phyloP scores from a whole-genome alignment of 2,329 filamentous ascomycete genomes.

The Alternaria solani region DNA sequence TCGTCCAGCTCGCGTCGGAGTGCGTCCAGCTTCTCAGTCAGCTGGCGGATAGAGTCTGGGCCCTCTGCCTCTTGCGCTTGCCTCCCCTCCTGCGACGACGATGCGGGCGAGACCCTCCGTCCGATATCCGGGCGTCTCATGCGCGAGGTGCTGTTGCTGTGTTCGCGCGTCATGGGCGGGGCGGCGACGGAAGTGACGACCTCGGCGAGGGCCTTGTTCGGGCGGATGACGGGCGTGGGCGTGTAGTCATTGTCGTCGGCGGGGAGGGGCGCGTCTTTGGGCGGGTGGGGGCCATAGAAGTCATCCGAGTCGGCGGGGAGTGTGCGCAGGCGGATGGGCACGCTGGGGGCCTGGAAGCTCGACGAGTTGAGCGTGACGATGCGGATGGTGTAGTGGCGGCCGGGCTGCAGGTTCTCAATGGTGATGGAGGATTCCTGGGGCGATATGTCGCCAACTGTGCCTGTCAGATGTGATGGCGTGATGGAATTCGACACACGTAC shows the following conservation, averaged over 20 bases:
- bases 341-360: constrained; percentile 90
- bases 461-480: constrained; percentile 18
- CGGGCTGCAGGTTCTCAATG: constrained; percentile 84
- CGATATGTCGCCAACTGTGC: constrained; percentile 81
- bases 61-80: constrained; percentile 51
- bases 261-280: constrained; percentile 53
- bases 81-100: constrained; percentile 52
- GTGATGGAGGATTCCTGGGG: constrained; percentile 86
- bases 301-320: constrained; percentile 54
- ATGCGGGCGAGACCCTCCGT: constrained; percentile 78
- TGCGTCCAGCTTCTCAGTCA: constrained; percentile 81
- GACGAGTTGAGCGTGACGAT: constrained; percentile 90
- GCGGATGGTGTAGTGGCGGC: constrained; percentile 90
- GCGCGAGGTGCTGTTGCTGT: constrained; percentile 62
- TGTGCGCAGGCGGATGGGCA: constrained; percentile 84
- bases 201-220: constrained; percentile 64
- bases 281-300: constrained; percentile 60
- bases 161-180: constrained; percentile 70
- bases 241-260: constrained; percentile 54
- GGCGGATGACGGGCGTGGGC: constrained; percentile 62
- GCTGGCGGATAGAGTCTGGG: constrained; percentile 67
- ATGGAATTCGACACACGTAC: constrained; percentile 58
- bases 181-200: constrained; percentile 68
- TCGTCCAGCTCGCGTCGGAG: constrained; percentile 87
- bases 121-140: constrained; percentile 73